Base-by-base conservation (phyloP, 78 protist species). In the Trichosphaerium sp. region DNA sequence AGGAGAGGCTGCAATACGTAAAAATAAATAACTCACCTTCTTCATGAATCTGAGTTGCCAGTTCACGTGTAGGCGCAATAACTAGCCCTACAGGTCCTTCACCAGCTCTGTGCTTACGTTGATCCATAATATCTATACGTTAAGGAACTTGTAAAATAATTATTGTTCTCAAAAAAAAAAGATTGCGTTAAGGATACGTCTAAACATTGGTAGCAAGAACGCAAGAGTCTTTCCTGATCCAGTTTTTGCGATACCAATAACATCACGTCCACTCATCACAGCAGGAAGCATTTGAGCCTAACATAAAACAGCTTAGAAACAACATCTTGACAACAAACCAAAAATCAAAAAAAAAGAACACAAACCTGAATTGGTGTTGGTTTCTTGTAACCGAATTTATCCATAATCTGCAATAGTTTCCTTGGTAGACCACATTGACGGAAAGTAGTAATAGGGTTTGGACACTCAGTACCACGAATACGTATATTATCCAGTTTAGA, bases 1-100 rank as follows among this genome's bases (percentile, higher is more conserved):
- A 62, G 43, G 11, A 44, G 57, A 11, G 8, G 57, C 18, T 37
- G n/a, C n/a, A 23, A 25, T 73, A 18, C 57, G 56, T 11, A 61
- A 7, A 28, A 61, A 21, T 18, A 10, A 10, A 29, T 10, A 4
- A 42, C 37, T 58, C 28, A 49, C 71, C 31, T 70, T 90, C 98
- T 1, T 14, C 8, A 66, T 69, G 83, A 55, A 90, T 90, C 52
- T 97, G 99, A 23, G 78, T 28, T 21, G 92, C 93, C 25, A 97
- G 81, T 71, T 97, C 99, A 18, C 99, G 81, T 1, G 98, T 94
- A 1, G 99, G 99, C 1, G 94, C 73, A 76, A 95, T 28, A 41
- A 95, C 52, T 31, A 95, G 35, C 0, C 78, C 98, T 18, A 92
- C 82, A 56, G 98, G 97, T 3, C 99, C 99, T 4, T 92, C 97